phyloP scores from a whole-genome alignment of 345 rosid genomes.

The Odontarrhena argentea region DNA sequence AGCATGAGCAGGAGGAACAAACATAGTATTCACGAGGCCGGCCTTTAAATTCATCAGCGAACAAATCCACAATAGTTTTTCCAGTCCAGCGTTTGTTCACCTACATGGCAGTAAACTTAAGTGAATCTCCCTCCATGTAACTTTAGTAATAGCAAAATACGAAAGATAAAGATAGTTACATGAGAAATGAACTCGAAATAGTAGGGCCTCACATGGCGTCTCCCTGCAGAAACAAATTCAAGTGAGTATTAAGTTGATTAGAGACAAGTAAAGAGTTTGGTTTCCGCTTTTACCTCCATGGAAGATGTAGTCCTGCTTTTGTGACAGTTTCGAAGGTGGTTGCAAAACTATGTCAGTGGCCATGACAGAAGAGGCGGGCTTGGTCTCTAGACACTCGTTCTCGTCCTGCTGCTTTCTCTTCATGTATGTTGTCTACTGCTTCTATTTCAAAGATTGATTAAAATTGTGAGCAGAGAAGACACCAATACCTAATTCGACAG shows the following conservation, averaged over 20 bases:
- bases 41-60: slow-evolving; percentile 86
- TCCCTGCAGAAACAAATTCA: slow-evolving; percentile 49
- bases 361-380: slow-evolving; percentile 16
- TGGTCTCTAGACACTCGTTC: slow-evolving; percentile 5
- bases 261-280: slow-evolving; percentile 7
- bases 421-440: background rate
- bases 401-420: slow-evolving; percentile 33
- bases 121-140: background rate
- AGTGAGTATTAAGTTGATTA: background rate
- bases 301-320: slow-evolving; percentile 66
- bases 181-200: slow-evolving; percentile 88
- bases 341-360: slow-evolving; percentile 58
- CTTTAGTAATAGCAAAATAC: background rate
- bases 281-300: slow-evolving; percentile 50
- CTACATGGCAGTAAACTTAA: slow-evolving; percentile 41
- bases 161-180: slow-evolving; percentile 45
- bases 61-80: slow-evolving; percentile 85
- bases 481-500: too few species aligned
- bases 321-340: slow-evolving; percentile 65
- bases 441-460: too few species aligned
- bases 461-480: too few species aligned
- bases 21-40: slow-evolving; percentile 86
- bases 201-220: slow-evolving; percentile 85
- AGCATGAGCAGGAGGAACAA: slow-evolving; percentile 22
- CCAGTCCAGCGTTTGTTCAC: slow-evolving; percentile 92